Conservation (phyloP, 75 land plant species). For the Gnetum montanum region DNA sequence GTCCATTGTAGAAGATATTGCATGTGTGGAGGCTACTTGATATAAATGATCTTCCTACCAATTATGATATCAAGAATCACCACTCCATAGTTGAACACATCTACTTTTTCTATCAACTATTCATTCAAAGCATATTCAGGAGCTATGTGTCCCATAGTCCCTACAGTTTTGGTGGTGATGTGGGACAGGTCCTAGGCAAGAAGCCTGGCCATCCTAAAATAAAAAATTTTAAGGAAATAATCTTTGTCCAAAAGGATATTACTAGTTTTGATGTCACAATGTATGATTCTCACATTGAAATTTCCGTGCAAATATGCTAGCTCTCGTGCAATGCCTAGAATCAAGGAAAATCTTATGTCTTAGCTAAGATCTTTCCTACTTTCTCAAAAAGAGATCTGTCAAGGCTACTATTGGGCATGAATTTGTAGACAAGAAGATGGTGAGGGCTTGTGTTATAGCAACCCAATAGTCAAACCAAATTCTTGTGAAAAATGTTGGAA, state of each 20-base stretch:
- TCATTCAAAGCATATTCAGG: neutral
- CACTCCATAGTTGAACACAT: conserved; percentile 22
- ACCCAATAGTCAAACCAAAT: conserved; percentile 10
- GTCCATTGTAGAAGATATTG: too few relatives aligned
- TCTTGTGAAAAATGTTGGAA: conserved; percentile 8
- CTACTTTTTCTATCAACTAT: conserved; percentile 18
- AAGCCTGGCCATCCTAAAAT: conserved; percentile 13
- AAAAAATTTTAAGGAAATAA: conserved; percentile 13
- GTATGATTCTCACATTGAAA: conserved; percentile 28
- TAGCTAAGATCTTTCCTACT: neutral
- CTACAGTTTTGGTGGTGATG: neutral
- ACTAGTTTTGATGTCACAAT: conserved; percentile 33
- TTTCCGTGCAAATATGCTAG: conserved; percentile 26
- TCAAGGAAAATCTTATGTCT: conserved; percentile 6
- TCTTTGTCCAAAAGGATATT: conserved; percentile 16
- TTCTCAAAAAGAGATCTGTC: conserved; percentile 1
- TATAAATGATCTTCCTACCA: conserved; percentile 10
- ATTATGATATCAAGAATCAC: conserved; percentile 20
- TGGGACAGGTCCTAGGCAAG: conserved; percentile 6
- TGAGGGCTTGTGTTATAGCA: conserved; percentile 4
- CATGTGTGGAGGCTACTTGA: too few relatives aligned
- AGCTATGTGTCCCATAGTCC: neutral
- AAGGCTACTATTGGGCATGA: conserved; percentile 7
- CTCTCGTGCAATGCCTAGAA: conserved; percentile 25
- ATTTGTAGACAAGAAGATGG: conserved; percentile 11